Conservation (phyloP, 768 basidiomycete species). For the Hericium erinaceus region DNA sequence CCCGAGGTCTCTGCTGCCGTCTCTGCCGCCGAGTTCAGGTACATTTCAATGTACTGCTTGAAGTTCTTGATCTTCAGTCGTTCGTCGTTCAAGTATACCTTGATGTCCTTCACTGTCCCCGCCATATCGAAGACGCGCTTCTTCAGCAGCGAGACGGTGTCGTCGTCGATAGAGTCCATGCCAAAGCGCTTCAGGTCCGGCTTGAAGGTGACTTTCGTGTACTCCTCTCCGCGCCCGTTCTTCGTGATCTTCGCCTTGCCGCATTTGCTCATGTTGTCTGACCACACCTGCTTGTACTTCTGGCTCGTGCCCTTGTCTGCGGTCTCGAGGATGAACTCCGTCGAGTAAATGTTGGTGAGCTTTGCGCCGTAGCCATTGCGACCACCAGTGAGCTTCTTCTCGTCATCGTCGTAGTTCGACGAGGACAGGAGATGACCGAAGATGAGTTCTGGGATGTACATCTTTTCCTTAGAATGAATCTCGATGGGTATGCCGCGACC, state of each 20-base stretch:
- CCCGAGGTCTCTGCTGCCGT: constrained; percentile 61
- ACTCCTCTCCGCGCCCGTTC: constrained; percentile 81
- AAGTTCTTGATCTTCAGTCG: constrained; percentile 89
- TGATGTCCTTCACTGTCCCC: constrained; percentile 88
- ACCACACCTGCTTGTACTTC: constrained; percentile 95
- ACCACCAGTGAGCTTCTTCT: constrained; percentile 97
- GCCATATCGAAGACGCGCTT: constrained; percentile 97
- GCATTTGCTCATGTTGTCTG: constrained; percentile 84
- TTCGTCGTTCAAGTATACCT: constrained; percentile 90
- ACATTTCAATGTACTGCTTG: constrained; percentile 95
- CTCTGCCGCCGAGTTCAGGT: constrained; percentile 68
- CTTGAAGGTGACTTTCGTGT: constrained; percentile 85
- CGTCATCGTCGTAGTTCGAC: constrained; percentile 97
- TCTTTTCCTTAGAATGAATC: constrained; percentile 85
- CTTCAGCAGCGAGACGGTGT: constrained; percentile 79
- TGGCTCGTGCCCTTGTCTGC: constrained; percentile 77
- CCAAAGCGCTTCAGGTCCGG: constrained; percentile 90
- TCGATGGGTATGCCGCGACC: constrained; percentile 96
- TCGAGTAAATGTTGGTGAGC: constrained; percentile 96
- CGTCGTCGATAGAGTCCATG: constrained; percentile 85
- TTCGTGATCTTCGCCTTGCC: constrained; percentile 91
- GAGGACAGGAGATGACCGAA: constrained; percentile 92
- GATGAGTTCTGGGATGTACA: constrained; percentile 95
- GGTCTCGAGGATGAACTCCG: constrained; percentile 92
- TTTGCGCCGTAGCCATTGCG: constrained; percentile 99